These are phyloP conservation scores for Boletus fagicola DNA, from an alignment of 768 basidiomycete species.

Conservation along the genomic window DNA sequence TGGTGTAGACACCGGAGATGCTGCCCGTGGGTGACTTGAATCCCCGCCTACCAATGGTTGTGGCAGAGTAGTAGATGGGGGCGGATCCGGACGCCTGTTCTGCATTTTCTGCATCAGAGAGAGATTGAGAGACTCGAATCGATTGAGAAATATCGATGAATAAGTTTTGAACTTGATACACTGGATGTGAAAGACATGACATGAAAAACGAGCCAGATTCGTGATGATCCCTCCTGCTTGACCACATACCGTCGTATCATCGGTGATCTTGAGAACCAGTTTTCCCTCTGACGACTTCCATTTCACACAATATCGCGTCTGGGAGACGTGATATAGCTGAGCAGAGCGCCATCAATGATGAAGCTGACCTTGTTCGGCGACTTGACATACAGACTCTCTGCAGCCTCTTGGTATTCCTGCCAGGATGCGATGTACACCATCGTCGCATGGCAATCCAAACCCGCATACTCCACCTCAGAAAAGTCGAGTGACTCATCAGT, in stretches of 20 bases:
- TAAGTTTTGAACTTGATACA: slow-evolving; percentile 96
- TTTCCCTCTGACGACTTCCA: slow-evolving; percentile 85
- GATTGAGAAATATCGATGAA: slow-evolving; percentile 93
- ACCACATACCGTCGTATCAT: slow-evolving; percentile 75
- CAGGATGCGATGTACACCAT: slow-evolving; percentile 91
- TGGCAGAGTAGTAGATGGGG: slow-evolving; percentile 18
- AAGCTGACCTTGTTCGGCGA: slow-evolving; percentile 70
- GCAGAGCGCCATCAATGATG: not conserved
- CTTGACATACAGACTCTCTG: slow-evolving; percentile 78
- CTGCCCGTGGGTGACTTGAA: slow-evolving; percentile 30
- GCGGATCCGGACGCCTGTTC: slow-evolving; percentile 48
- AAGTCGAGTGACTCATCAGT: slow-evolving; percentile 15
- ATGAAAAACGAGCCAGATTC: not conserved
- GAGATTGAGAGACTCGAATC: slow-evolving; percentile 90
- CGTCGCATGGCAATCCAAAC: slow-evolving; percentile 34
- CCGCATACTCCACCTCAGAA: not conserved
- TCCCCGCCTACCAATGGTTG: slow-evolving; percentile 22
- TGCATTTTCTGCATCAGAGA: slow-evolving; percentile 86
- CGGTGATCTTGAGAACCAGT: slow-evolving; percentile 91
- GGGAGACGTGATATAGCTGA: slow-evolving; percentile 7
- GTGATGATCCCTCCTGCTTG: not conserved
- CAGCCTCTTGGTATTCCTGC: slow-evolving; percentile 89
- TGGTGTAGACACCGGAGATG: slow-evolving; percentile 34
- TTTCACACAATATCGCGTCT: slow-evolving; percentile 92
- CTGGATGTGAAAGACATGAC: slow-evolving; percentile 39